Percentiles rank a stretch among this genome's conserved stretches.
Evolutionary conservation across 495 filamentous ascomycete species (phyloP).

Genomic region (Penicillium tannophilum): DNA sequence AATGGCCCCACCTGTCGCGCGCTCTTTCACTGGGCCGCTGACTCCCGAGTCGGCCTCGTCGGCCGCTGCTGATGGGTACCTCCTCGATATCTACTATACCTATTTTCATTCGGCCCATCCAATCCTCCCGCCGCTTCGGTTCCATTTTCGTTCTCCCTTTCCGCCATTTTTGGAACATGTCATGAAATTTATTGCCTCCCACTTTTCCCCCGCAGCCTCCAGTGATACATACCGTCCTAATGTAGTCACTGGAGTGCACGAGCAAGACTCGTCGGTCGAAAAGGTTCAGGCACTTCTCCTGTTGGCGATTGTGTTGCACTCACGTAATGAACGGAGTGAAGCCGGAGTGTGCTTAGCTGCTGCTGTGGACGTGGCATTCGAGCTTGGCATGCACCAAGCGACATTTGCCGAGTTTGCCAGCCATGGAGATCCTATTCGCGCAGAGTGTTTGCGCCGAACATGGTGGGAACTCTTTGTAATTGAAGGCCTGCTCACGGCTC

Average conservation of each 20-base stretch:
- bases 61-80: constrained; percentile 40
- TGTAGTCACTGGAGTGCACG: constrained; percentile 36
- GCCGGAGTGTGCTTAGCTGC: constrained; percentile 65
- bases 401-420: constrained; percentile 50
- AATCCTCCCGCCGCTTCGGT: constrained; percentile 41
- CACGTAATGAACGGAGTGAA: constrained; percentile 66
- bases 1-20: constrained; percentile 18
- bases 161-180: constrained; percentile 47
- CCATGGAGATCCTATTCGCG: constrained; percentile 55
- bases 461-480: constrained; percentile 92
- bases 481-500: constrained; percentile 60
- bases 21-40: constrained; percentile 30
- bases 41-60: constrained; percentile 48
- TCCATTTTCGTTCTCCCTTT: constrained; percentile 30
- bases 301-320: constrained; percentile 76
- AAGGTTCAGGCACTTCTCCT: constrained; percentile 77
- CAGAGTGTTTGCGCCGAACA: constrained; percentile 79
- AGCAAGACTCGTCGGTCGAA: constrained; percentile 38
- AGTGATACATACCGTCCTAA: constrained; percentile 44
- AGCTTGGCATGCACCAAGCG: constrained; percentile 71
- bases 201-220: constrained; percentile 45
- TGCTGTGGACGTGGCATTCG: constrained; percentile 70
- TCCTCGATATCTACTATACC: constrained; percentile 50
- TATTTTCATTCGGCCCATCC: constrained; percentile 51
- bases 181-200: constrained; percentile 49